phyloP scores from a whole-genome alignment of 1,284 basidiomycete species.

The Caloboletus firmus region DNA sequence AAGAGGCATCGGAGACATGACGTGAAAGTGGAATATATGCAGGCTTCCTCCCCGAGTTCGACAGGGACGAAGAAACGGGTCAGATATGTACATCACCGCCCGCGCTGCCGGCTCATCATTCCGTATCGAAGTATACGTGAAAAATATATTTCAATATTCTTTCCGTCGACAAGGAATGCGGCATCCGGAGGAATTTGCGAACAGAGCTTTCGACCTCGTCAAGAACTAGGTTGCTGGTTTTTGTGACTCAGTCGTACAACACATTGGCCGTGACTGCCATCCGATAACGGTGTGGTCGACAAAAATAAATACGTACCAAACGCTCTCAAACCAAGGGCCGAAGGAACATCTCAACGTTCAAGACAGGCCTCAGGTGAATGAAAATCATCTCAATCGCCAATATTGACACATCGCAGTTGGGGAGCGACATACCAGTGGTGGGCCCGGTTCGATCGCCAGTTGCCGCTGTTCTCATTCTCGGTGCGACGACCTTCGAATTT shows the following conservation, averaged over 20 bases:
- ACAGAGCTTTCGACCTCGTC: slow-evolving; percentile 29
- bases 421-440: background rate
- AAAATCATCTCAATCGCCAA: background rate
- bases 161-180: slow-evolving; percentile 52
- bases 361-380: background rate
- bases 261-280: background rate
- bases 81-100: slow-evolving; percentile 4
- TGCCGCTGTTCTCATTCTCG: background rate
- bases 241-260: background rate
- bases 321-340: background rate
- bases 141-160: slow-evolving; percentile 43
- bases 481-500: background rate
- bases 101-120: background rate
- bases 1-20: slow-evolving; percentile 46
- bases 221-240: slow-evolving; percentile 15
- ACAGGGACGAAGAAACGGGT: slow-evolving; percentile 38
- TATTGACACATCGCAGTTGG: background rate
- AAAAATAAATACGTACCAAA: background rate
- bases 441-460: background rate
- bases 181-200: too few relatives aligned
- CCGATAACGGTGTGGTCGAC: background rate
- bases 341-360: background rate
- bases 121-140: slow-evolving; percentile 33
- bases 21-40: slow-evolving; percentile 45
- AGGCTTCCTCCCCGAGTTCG: slow-evolving; percentile 45